Evolutionary conservation across 352 stramenopile species (phyloP).

Genomic region (Peronosclerospora sorghi): DNA sequence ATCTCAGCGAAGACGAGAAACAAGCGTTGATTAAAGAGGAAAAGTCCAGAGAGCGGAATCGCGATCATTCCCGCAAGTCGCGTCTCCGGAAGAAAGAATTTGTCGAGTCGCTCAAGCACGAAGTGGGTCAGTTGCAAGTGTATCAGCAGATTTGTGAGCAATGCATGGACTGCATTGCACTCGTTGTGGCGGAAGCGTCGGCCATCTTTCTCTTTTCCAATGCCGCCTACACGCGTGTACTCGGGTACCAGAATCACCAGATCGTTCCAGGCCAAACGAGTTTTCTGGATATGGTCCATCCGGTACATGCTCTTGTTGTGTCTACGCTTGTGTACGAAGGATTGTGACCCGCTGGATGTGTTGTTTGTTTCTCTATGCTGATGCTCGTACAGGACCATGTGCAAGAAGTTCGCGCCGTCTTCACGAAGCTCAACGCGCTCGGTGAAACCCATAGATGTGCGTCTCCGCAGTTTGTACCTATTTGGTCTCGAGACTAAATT

Average conservation of each 20-base stretch:
- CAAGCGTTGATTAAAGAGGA: slow-evolving; percentile 72
- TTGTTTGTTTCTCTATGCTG: neutral
- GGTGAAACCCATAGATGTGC: slow-evolving; percentile 62
- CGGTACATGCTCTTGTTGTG: too few relatives aligned
- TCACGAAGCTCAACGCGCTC: slow-evolving; percentile 52
- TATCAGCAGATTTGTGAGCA: slow-evolving; percentile 82
- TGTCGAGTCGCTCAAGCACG: slow-evolving; percentile 88
- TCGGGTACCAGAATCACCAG: slow-evolving; percentile 71
- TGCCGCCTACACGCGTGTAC: slow-evolving; percentile 51
- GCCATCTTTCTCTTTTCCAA: slow-evolving; percentile 61
- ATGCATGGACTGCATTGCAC: slow-evolving; percentile 65
- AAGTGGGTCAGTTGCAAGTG: slow-evolving; percentile 73
- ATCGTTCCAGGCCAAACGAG: slow-evolving; percentile 61
- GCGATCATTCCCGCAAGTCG: slow-evolving; percentile 92
- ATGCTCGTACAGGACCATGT: slow-evolving; percentile 32
- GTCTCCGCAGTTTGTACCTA: slow-evolving; percentile 10
- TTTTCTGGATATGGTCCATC: slow-evolving; percentile 78
- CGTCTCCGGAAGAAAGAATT: slow-evolving; percentile 92
- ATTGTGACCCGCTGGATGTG: slow-evolving; percentile 3
- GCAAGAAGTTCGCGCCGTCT: slow-evolving; percentile 46
- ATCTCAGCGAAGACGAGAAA: slow-evolving; percentile 73
- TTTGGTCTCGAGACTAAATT: too few relatives aligned
- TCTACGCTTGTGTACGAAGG: too few relatives aligned
- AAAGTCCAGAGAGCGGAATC: slow-evolving; percentile 86
- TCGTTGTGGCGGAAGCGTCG: slow-evolving; percentile 52